Percentiles rank a stretch among this genome's conserved stretches.
Conservation (phyloP, 495 filamentous ascomycete species). For the Physcia stellaris region DNA sequence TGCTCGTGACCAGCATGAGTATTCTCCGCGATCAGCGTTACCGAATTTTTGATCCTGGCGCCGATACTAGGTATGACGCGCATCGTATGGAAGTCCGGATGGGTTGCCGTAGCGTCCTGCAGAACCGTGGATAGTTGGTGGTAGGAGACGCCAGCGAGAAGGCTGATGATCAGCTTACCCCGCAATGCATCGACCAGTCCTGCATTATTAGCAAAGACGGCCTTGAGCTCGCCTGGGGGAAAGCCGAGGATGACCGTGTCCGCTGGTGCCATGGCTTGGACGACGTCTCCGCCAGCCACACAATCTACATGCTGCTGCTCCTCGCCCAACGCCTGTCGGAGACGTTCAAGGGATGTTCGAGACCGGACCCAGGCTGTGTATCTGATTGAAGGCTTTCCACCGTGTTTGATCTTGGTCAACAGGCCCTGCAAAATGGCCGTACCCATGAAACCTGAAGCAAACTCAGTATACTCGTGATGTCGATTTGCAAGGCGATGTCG, state of each 20-base stretch:
- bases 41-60: constrained; percentile 3
- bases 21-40: constrained; percentile 1
- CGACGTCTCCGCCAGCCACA: constrained; percentile 1
- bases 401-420: background rate
- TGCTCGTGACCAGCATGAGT: background rate
- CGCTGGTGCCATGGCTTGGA: background rate
- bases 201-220: background rate
- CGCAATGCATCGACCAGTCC: background rate
- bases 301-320: background rate
- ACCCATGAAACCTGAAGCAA: background rate
- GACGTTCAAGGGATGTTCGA: background rate
- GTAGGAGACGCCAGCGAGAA: background rate
- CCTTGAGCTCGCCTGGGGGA: background rate
- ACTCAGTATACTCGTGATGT: background rate
- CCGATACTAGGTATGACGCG: constrained; percentile 2
- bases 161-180: constrained; percentile 4
- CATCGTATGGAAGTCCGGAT: background rate
- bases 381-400: background rate
- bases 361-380: constrained; percentile 2
- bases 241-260: constrained; percentile 4
- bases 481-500: background rate
- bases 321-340: background rate
- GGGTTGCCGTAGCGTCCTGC: background rate
- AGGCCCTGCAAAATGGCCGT: constrained; percentile 1
- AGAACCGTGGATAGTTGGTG: background rate